Evolutionary conservation across 2,329 filamentous ascomycete species (phyloP), one percentile per base, ranked within the genome.

Genomic region (Penicillium sp.): DNA sequence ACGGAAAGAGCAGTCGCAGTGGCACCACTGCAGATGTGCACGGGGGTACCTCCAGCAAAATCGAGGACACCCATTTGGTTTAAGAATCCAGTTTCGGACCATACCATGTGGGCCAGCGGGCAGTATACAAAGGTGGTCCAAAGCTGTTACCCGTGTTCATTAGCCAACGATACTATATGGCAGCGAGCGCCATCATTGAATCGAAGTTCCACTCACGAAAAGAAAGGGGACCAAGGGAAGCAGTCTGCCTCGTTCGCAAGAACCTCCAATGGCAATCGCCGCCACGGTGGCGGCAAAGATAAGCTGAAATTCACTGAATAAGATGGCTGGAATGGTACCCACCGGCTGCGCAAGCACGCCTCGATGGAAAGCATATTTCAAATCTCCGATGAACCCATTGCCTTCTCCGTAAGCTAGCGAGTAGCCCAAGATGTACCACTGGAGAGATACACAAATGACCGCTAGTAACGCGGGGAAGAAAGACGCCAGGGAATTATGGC

Each of bases 291-390:
- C 79, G 53, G 75, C 72, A 56, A 82, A 82, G 1, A 82, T 76
- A 10, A 82, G 68, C 67, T 82, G 80, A 53, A 82, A 82, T 64
- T 81, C 79, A 49, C 77, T 80, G 67, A 82, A 82, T 5, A 82
- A 63, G 13, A 82, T 76, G 6, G 79, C 79, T 0, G 80, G 79
- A 45, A 82, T 82, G 0, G 77, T 79, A 4, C 80, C 79, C 1
- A 82, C 73, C 0, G 80, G 79, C 48, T 82, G 75, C 2, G 77
- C 70, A 1, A 82, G 69, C 5, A 82, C 80, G 13, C 73, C 75
- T 8, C 66, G 62, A 58, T 82, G 80, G 48, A 82, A 78, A 1
- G 73, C 70, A 61, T 81, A 75, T 45, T 70, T 75, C 51, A 81
- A 73, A 43, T 76, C 73, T 3, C 80, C 79, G 61, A 82, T 76